Percentiles rank a stretch among this genome's conserved stretches.
Evolutionary conservation across 164 flowering plant genomes (phyloP).

Genomic region (Malania oleifera): DNA sequence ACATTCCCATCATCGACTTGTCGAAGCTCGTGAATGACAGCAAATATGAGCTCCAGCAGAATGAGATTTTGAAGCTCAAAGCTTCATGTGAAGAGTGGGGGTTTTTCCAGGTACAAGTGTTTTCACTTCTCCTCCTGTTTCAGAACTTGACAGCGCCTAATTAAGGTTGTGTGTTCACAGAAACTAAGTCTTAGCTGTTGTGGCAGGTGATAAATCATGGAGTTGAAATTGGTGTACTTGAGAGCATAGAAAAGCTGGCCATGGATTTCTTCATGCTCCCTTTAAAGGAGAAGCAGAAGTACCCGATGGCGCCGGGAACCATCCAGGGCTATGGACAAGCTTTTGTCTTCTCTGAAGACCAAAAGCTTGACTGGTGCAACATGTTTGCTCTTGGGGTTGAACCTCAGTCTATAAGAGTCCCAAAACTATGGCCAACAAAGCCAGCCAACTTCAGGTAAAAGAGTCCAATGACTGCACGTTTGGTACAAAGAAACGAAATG

Average conservation of each 20-base stretch:
- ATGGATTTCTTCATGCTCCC: constrained; percentile 79
- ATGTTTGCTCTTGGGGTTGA: constrained; percentile 81
- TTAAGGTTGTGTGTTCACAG: too few relatives aligned
- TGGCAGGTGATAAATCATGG: constrained; percentile 80
- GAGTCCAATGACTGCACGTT: too few relatives aligned
- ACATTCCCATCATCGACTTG: constrained; percentile 62
- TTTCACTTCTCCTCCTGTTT: not conserved
- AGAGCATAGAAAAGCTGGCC: constrained; percentile 54
- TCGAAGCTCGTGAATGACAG: constrained; percentile 41
- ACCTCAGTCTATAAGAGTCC: constrained; percentile 43
- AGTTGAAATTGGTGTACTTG: constrained; percentile 41
- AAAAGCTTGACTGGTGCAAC: constrained; percentile 94
- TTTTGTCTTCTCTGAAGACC: constrained; percentile 85
- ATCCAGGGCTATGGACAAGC: constrained; percentile 95
- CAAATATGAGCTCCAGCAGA: constrained; percentile 23
- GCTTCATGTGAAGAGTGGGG: constrained; percentile 82
- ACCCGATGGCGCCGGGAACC: constrained; percentile 78
- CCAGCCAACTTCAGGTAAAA: constrained; percentile 66
- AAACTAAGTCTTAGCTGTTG: not conserved
- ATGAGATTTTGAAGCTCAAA: constrained; percentile 42
- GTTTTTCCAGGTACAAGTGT: constrained; percentile 75
- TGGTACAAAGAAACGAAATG: too few relatives aligned
- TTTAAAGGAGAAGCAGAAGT: constrained; percentile 73
- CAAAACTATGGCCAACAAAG: constrained; percentile 57
- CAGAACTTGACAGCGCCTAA: too few relatives aligned